A percentile compares a stretch with the other conserved stretches of the same genome.
Evolutionary conservation across 441 rosid species (phyloP).

Genomic region (Erodium texanum): DNA sequence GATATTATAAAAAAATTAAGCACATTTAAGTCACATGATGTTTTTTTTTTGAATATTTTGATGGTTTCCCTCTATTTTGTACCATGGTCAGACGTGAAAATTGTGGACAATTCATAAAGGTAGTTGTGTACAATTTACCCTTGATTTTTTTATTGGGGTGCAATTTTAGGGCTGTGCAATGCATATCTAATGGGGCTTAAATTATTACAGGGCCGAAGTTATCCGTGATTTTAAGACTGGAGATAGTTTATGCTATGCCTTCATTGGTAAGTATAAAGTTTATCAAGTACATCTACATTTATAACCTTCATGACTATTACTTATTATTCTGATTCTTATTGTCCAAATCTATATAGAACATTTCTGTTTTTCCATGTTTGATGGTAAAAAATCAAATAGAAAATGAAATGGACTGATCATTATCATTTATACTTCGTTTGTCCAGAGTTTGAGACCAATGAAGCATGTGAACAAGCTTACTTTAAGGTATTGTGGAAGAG

Average conservation of each 20-base stretch:
- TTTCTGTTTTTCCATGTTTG: not conserved
- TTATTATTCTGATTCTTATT: not conserved
- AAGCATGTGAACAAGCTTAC: conserved; percentile 79
- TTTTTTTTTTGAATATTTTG: no score
- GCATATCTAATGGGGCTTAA: conserved; percentile 13
- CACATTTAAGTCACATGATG: no score
- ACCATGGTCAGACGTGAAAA: no score
- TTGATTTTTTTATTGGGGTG: conserved; percentile 3
- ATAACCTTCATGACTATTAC: not conserved
- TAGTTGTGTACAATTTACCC: no score
- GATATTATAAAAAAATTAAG: no score
- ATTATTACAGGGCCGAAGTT: conserved; percentile 66
- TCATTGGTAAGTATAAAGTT: conserved; percentile 53
- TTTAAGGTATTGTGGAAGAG: conserved; percentile 49
- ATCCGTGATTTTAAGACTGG: conserved; percentile 96
- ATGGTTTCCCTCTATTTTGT: no score
- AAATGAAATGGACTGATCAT: conserved; percentile 3
- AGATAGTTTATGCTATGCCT: conserved; percentile 92
- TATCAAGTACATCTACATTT: not conserved
- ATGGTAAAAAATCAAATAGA: not conserved
- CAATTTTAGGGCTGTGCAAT: conserved; percentile 1
- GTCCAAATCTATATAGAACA: not conserved
- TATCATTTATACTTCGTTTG: conserved; percentile 9
- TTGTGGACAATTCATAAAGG: no score
- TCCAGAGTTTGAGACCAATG: conserved; percentile 68